These are phyloP conservation scores for Noccaea caerulescens DNA, from an alignment of 345 rosid species.

Conservation along the genomic window DNA sequence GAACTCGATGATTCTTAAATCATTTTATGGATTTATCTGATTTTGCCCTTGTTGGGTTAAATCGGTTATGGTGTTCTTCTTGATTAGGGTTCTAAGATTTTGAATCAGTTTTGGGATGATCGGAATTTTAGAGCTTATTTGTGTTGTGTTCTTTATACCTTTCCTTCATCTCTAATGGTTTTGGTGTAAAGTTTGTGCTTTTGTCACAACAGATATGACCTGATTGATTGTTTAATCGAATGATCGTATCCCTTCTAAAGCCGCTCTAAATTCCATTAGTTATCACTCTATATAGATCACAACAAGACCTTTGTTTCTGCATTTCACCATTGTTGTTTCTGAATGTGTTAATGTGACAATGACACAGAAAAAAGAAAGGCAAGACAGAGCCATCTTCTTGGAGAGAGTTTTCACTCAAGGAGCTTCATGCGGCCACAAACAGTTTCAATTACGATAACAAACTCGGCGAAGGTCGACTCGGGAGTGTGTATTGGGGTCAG, in stretches of 20 bases:
- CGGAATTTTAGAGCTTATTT: background rate
- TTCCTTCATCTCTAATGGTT: background rate
- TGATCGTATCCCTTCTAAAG: background rate
- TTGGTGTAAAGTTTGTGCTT: conserved; percentile 13
- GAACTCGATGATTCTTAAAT: conserved; percentile 8
- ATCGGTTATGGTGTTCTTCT: conserved; percentile 15
- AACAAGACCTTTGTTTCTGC: conserved; percentile 10
- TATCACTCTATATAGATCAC: conserved; percentile 1
- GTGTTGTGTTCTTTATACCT: background rate
- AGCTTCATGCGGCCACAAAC: conserved; percentile 89
- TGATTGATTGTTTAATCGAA: background rate
- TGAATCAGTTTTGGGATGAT: background rate
- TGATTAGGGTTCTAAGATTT: conserved; percentile 20
- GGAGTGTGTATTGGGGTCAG: conserved; percentile 99
- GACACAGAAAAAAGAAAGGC: conserved; percentile 58
- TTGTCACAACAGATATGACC: background rate
- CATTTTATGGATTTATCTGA: background rate
- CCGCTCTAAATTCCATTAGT: background rate
- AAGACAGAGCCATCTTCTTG: conserved; percentile 76
- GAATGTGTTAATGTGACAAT: conserved; percentile 14
- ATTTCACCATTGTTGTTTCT: conserved; percentile 5
- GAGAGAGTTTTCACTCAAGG: conserved; percentile 91
- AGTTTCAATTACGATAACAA: conserved; percentile 97
- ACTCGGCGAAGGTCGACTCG: conserved; percentile 97
- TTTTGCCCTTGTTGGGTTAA: conserved; percentile 16